A percentile compares a stretch with the other conserved stretches of the same genome.
Evolutionary conservation across 2,329 filamentous ascomycete species (phyloP).

Genomic region (Rutstroemia sp.): DNA sequence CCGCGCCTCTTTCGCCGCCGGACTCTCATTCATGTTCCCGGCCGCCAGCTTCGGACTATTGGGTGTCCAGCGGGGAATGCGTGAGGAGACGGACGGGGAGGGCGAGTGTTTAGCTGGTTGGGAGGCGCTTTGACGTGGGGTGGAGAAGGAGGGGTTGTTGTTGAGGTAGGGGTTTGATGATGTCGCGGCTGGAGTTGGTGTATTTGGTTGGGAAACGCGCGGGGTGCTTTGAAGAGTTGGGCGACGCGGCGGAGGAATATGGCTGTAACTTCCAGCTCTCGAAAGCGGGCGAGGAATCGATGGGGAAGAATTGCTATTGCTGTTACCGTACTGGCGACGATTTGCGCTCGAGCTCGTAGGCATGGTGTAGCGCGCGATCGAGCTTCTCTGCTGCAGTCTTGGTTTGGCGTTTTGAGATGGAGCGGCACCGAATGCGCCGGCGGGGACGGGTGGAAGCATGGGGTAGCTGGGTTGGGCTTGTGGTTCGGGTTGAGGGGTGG

Average conservation of each 20-base stretch:
- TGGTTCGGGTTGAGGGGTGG: constrained; percentile 3
- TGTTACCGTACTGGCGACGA: not conserved
- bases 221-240: not conserved
- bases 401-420: not conserved
- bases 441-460: constrained; percentile 8
- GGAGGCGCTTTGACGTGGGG: constrained; percentile 39
- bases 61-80: constrained; percentile 34
- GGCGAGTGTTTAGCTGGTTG: constrained; percentile 42
- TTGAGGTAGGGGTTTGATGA: not conserved
- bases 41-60: constrained; percentile 7
- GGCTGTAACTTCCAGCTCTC: not conserved
- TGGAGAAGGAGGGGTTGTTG: constrained; percentile 33
- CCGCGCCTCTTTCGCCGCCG: constrained; percentile 57
- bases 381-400: constrained; percentile 7
- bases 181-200: not conserved
- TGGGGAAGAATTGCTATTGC: not conserved
- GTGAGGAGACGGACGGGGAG: constrained; percentile 35
- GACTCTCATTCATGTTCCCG: constrained; percentile 18
- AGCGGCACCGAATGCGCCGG: constrained; percentile 6
- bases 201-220: not conserved
- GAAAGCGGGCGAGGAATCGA: not conserved
- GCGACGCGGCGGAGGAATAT: not conserved
- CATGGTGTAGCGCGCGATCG: constrained; percentile 20
- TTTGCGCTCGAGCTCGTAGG: constrained; percentile 14
- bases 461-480: not conserved